Percentiles rank a stretch among this genome's conserved stretches.
Conservation (phyloP, 495 filamentous ascomycete genomes). For the Bryoglossum gracile region DNA sequence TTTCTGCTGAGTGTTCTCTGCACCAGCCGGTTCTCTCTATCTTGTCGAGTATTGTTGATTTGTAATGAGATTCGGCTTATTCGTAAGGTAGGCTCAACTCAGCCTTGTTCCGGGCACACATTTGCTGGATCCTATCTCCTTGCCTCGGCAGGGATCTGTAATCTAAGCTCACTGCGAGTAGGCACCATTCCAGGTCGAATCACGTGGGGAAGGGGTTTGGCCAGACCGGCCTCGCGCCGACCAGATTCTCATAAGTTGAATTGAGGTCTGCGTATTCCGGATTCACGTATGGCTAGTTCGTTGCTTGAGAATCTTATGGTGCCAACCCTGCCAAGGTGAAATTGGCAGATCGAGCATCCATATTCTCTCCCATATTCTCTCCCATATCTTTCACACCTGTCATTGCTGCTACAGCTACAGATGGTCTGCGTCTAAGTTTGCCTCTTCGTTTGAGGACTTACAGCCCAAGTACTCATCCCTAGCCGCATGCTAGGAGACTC, state of each 20-base stretch:
- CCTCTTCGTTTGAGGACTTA: background rate
- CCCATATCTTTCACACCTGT: slow-evolving; percentile 1
- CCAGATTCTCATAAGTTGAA: slow-evolving; percentile 16
- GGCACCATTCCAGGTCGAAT: slow-evolving; percentile 40
- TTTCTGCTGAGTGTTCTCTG: slow-evolving; percentile 14
- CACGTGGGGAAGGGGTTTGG: slow-evolving; percentile 42
- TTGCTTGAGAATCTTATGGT: slow-evolving; percentile 3
- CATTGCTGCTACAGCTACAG: slow-evolving; percentile 1
- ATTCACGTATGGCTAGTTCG: slow-evolving; percentile 20
- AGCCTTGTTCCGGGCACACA: slow-evolving; percentile 13
- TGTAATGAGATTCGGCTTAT: slow-evolving; percentile 13
- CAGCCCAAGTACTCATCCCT: slow-evolving; percentile 4
- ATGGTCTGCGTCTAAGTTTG: slow-evolving; percentile 2
- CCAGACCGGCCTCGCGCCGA: slow-evolving; percentile 34
- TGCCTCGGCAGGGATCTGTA: slow-evolving; percentile 5
- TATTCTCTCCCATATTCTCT: background rate
- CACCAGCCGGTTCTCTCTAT: slow-evolving; percentile 14
- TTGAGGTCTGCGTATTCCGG: slow-evolving; percentile 18
- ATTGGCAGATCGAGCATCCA: slow-evolving; percentile 9
- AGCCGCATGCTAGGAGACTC: slow-evolving; percentile 6
- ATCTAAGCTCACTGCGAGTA: slow-evolving; percentile 27
- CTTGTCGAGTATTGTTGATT: slow-evolving; percentile 11
- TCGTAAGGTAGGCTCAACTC: slow-evolving; percentile 13
- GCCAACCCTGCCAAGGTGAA: slow-evolving; percentile 13
- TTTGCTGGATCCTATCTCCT: background rate